These are phyloP conservation scores for Brassica balearica DNA, from an alignment of 441 rosid species.

Conservation along the genomic window DNA sequence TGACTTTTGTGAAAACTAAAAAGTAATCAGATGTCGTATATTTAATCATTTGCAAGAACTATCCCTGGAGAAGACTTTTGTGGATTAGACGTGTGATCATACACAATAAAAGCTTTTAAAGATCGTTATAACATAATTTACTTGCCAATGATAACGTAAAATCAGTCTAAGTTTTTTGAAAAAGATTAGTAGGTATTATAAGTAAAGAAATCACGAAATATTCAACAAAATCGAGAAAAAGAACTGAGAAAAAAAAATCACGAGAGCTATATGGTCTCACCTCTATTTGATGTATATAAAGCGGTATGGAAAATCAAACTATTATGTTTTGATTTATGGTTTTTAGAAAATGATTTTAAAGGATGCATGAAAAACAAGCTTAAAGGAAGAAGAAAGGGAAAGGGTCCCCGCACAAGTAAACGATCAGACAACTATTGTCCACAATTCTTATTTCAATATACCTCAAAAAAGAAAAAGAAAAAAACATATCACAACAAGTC, in stretches of 20 bases:
- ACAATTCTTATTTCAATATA: constrained; percentile 20
- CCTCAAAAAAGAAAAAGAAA: neutral
- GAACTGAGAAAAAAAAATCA: neutral
- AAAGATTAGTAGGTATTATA: neutral
- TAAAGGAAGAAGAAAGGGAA: neutral
- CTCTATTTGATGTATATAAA: neutral
- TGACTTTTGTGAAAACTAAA: constrained; percentile 12
- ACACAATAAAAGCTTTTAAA: neutral
- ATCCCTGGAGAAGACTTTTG: constrained; percentile 13
- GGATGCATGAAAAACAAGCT: constrained; percentile 39
- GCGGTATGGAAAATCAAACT: neutral
- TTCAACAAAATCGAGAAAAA: neutral
- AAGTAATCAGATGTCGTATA: constrained; percentile 1
- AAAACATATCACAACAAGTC: constrained; percentile 13
- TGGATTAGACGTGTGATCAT: constrained; percentile 14
- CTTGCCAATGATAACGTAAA: neutral
- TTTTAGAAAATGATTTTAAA: neutral
- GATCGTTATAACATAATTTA: neutral
- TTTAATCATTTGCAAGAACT: constrained; percentile 16
- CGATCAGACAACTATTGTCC: constrained; percentile 42
- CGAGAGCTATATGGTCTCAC: neutral
- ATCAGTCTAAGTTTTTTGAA: no score
- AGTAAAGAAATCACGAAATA: neutral
- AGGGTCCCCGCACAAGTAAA: constrained; percentile 39
- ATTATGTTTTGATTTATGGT: neutral